Percentiles rank a stretch among this genome's conserved stretches.
phyloP scores from a whole-genome alignment of 1,284 basidiomycete genomes.

The Apiotrichum veenhuisii region DNA sequence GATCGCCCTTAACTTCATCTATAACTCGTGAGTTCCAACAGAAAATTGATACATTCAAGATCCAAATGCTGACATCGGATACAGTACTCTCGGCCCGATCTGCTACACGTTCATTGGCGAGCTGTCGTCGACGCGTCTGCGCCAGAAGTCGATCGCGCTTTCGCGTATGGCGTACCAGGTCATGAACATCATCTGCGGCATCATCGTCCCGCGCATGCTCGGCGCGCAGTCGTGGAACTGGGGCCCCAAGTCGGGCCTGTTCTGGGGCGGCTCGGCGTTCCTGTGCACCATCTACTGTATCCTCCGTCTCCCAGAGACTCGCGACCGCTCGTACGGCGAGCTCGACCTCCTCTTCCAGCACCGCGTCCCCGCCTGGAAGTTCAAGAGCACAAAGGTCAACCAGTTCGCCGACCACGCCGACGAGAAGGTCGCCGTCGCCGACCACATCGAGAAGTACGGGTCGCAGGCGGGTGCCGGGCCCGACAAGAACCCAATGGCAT shows the following conservation, averaged over 20 bases:
- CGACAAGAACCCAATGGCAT: too few species aligned
- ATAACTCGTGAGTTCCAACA: slow-evolving; percentile 12
- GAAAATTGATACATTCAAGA: too few species aligned
- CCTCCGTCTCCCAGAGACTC: slow-evolving; percentile 42
- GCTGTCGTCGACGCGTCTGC: slow-evolving; percentile 43
- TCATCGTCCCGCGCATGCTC: slow-evolving; percentile 18
- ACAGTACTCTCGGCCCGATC: slow-evolving; percentile 23
- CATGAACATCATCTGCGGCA: slow-evolving; percentile 33
- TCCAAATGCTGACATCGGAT: too few species aligned
- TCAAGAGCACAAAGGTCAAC: slow-evolving; percentile 28
- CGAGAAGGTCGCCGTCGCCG: not conserved
- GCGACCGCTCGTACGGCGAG: slow-evolving; percentile 25
- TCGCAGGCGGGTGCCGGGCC: too few species aligned
- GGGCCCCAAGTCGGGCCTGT: slow-evolving; percentile 32
- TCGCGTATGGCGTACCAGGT: slow-evolving; percentile 48
- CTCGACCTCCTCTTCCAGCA: slow-evolving; percentile 35
- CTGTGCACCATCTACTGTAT: slow-evolving; percentile 25
- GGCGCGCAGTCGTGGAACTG: slow-evolving; percentile 9
- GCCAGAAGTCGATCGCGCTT: slow-evolving; percentile 51
- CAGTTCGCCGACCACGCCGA: not conserved
- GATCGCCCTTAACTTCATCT: slow-evolving; percentile 25
- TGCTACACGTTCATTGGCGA: slow-evolving; percentile 32
- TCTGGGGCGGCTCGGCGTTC: slow-evolving; percentile 25
- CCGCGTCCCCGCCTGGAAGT: slow-evolving; percentile 30
- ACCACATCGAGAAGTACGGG: too few species aligned